Evolutionary conservation across 1,284 basidiomycete species (phyloP).

Genomic region (Microbotryum violaceum): DNA sequence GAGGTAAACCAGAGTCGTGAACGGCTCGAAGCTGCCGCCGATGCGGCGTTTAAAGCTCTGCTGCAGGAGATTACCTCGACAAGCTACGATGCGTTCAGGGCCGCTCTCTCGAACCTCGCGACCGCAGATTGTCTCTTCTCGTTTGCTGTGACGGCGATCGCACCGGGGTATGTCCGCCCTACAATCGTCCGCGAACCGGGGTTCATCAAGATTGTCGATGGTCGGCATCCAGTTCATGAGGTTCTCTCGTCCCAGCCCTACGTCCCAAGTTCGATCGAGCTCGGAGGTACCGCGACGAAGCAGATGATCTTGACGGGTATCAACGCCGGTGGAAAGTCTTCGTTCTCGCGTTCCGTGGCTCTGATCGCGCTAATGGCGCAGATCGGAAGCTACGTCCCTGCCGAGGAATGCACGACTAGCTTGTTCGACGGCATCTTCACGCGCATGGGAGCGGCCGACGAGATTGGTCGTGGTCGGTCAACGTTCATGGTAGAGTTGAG

Average conservation of each 20-base stretch:
- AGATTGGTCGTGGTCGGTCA: slow-evolving; percentile 70
- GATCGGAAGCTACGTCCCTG: slow-evolving; percentile 55
- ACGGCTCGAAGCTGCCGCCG: slow-evolving; percentile 55
- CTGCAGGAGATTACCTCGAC: slow-evolving; percentile 55
- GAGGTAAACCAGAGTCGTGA: slow-evolving; percentile 73
- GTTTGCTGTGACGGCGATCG: slow-evolving; percentile 45
- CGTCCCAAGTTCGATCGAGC: slow-evolving; percentile 54
- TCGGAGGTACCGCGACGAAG: slow-evolving; percentile 4
- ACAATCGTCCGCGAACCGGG: slow-evolving; percentile 39
- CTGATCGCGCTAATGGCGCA: slow-evolving; percentile 53
- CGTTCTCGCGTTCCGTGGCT: slow-evolving; percentile 25
- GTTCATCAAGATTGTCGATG: slow-evolving; percentile 28
- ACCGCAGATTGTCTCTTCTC: slow-evolving; percentile 69
- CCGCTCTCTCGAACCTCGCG: slow-evolving; percentile 68
- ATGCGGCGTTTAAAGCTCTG: slow-evolving; percentile 59
- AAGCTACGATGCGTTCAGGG: slow-evolving; percentile 58
- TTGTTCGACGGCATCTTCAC: slow-evolving; percentile 64
- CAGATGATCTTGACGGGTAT: slow-evolving; percentile 29
- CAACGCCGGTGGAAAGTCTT: slow-evolving; percentile 47
- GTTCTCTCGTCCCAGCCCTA: slow-evolving; percentile 65
- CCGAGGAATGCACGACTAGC: slow-evolving; percentile 59
- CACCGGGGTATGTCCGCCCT: slow-evolving; percentile 63
- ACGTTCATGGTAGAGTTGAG: slow-evolving; percentile 71
- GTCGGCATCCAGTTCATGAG: slow-evolving; percentile 77
- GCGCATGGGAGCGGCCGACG: slow-evolving; percentile 63